These are phyloP conservation scores for Hyphopichia fennica DNA, from an alignment of 1,139 yeast genomes.

Conservation along the genomic window DNA sequence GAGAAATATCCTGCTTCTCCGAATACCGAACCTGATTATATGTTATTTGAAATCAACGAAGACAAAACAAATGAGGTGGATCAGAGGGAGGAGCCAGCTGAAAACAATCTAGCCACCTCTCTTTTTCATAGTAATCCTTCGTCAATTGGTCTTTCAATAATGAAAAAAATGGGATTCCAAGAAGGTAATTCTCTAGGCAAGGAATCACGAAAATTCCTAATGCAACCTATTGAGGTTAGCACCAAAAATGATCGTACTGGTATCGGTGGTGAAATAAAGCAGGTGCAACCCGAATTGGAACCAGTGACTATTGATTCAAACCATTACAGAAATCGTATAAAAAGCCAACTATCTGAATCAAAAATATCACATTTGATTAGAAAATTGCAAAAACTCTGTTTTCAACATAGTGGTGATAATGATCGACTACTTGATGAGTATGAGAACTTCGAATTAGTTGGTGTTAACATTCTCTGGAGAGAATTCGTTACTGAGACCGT, in stretches of 20 bases:
- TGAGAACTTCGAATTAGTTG: conserved; percentile 6
- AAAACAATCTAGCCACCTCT: neutral
- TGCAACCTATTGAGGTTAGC: conserved; percentile 12
- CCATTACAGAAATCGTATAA: conserved; percentile 3
- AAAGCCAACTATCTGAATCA: conserved; percentile 2
- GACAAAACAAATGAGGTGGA: conserved; percentile 18
- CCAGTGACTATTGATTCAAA: conserved; percentile 1
- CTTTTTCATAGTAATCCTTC: conserved; percentile 4
- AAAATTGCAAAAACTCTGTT: conserved; percentile 23
- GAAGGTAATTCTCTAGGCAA: conserved; percentile 45
- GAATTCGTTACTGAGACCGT: neutral
- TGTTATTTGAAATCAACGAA: conserved; percentile 59
- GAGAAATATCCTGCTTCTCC: neutral
- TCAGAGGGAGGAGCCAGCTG: conserved; percentile 20
- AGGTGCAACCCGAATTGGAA: neutral
- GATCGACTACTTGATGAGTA: conserved; percentile 11
- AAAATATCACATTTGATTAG: conserved; percentile 4
- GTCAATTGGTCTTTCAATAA: conserved; percentile 50
- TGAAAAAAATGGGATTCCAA: conserved; percentile 58
- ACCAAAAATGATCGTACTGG: conserved; percentile 10
- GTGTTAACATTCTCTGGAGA: conserved; percentile 25
- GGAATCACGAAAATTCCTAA: conserved; percentile 5
- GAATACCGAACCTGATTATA: conserved; percentile 34
- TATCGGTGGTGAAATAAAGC: conserved; percentile 8
- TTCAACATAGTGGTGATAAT: conserved; percentile 27